Percentiles rank a stretch among this genome's conserved stretches.
Evolutionary conservation across 2,329 filamentous ascomycete species (phyloP).

Genomic region (Talaromyces amestolkiae): DNA sequence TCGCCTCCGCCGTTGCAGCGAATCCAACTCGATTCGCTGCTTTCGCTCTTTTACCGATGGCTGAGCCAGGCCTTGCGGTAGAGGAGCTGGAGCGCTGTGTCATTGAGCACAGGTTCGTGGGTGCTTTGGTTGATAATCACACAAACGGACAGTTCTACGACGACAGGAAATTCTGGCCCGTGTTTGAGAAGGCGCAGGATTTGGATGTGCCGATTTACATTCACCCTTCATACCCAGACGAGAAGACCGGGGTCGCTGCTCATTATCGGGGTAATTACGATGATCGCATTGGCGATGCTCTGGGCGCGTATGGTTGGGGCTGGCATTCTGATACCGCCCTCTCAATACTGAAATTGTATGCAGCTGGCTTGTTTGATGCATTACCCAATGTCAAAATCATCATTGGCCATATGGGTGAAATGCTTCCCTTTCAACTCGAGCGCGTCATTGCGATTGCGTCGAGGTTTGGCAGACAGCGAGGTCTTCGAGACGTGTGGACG

Average conservation of each 20-base stretch:
- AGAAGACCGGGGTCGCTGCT: slow-evolving; percentile 31
- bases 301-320: slow-evolving; percentile 31
- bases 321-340: slow-evolving; percentile 40
- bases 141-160: slow-evolving; percentile 44
- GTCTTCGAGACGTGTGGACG: slow-evolving; percentile 53
- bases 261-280: slow-evolving; percentile 42
- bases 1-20: slow-evolving; percentile 29
- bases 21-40: slow-evolving; percentile 42
- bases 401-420: slow-evolving; percentile 53
- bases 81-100: slow-evolving; percentile 41
- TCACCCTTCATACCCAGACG: slow-evolving; percentile 48
- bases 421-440: slow-evolving; percentile 56
- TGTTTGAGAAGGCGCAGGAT: slow-evolving; percentile 45
- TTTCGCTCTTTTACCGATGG: slow-evolving; percentile 46
- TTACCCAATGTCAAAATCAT: slow-evolving; percentile 56
- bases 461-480: slow-evolving; percentile 15
- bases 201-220: slow-evolving; percentile 54
- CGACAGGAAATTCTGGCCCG: slow-evolving; percentile 41
- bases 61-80: slow-evolving; percentile 36
- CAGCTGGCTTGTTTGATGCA: slow-evolving; percentile 55
- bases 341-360: slow-evolving; percentile 47
- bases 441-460: slow-evolving; percentile 35
- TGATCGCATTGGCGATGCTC: slow-evolving; percentile 21
- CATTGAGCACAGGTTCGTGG: slow-evolving; percentile 46
- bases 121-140: slow-evolving; percentile 49